phyloP scores from a whole-genome alignment of 805 yeast species.

The Clavispora asparagi region DNA sequence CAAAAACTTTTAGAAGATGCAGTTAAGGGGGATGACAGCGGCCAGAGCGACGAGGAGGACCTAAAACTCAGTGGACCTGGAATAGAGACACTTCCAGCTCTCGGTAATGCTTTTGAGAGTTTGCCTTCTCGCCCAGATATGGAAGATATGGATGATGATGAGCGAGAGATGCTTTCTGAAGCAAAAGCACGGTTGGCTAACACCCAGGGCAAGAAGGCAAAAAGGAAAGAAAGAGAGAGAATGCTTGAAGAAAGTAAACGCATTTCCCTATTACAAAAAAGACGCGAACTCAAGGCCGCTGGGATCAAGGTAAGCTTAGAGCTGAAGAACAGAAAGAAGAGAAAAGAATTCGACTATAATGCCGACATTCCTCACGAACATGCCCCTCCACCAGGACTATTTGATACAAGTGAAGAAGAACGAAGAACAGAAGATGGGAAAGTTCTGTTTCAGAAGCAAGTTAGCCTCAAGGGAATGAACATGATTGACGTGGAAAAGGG shows the following conservation, averaged over 20 bases:
- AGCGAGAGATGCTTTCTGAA: constrained; percentile 88
- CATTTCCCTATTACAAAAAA: constrained; percentile 68
- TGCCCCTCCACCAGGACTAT: constrained; percentile 60
- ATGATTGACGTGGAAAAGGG: constrained; percentile 32
- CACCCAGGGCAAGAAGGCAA: constrained; percentile 92
- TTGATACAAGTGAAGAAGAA: constrained; percentile 62
- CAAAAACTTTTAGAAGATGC: constrained; percentile 61
- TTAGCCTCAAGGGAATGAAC: constrained; percentile 41
- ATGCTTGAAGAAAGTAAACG: constrained; percentile 74
- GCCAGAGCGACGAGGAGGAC: constrained; percentile 18
- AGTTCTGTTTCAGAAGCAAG: constrained; percentile 38
- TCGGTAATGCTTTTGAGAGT: constrained; percentile 57
- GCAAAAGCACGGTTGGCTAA: constrained; percentile 89
- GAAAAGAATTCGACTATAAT: constrained; percentile 72
- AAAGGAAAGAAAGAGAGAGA: constrained; percentile 81
- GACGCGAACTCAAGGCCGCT: constrained; percentile 78
- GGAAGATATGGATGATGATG: constrained; percentile 78
- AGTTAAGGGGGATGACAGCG: constrained; percentile 18
- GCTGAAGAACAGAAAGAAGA: constrained; percentile 47
- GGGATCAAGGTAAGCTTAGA: constrained; percentile 56
- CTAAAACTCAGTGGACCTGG: constrained; percentile 49
- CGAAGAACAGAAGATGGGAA: constrained; percentile 32
- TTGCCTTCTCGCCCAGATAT: constrained; percentile 79
- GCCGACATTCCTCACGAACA: constrained; percentile 79
- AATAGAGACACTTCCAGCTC: constrained; percentile 43